phyloP scores from a whole-genome alignment of 768 basidiomycete genomes.

The Exsudoporus frostii region DNA sequence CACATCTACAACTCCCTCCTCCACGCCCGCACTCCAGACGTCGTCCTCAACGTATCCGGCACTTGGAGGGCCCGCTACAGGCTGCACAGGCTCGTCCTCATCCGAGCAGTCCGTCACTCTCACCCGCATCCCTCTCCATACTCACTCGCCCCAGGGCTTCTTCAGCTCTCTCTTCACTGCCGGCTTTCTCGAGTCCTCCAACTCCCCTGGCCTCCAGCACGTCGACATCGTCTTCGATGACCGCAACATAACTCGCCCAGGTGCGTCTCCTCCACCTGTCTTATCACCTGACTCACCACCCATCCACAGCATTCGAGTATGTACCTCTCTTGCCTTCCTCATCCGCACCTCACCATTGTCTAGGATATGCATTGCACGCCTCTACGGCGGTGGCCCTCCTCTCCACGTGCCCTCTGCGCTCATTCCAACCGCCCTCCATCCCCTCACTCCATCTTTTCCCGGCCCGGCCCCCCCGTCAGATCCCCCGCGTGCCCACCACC shows the following conservation, averaged over 20 bases:
- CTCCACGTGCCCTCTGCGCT: constrained; percentile 64
- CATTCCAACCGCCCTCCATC: constrained; percentile 61
- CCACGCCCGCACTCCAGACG: constrained; percentile 70
- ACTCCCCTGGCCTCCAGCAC: constrained; percentile 39
- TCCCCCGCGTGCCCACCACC: constrained; percentile 57
- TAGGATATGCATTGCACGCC: constrained; percentile 80
- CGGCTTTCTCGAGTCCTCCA: constrained; percentile 64
- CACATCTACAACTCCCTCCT: constrained; percentile 79
- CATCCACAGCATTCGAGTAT: constrained; percentile 77
- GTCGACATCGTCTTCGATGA: constrained; percentile 78
- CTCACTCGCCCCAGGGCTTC: constrained; percentile 57
- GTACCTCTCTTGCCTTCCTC: constrained; percentile 28
- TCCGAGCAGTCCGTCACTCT: constrained; percentile 66
- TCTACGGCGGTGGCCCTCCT: constrained; percentile 84
- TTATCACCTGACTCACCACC: background rate
- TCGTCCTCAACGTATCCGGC: constrained; percentile 65
- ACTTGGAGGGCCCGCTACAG: constrained; percentile 73
- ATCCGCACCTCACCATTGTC: constrained; percentile 11
- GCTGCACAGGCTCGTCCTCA: constrained; percentile 82
- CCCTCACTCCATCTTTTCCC: constrained; percentile 69
- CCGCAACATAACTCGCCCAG: constrained; percentile 82
- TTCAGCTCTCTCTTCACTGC: constrained; percentile 84
- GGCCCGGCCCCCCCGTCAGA: constrained; percentile 22
- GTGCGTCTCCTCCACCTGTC: constrained; percentile 40
- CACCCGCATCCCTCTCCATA: background rate